A percentile compares a stretch with the other conserved stretches of the same genome.
Conservation (phyloP, 495 filamentous ascomycete genomes). For the Thozetella sp. region DNA sequence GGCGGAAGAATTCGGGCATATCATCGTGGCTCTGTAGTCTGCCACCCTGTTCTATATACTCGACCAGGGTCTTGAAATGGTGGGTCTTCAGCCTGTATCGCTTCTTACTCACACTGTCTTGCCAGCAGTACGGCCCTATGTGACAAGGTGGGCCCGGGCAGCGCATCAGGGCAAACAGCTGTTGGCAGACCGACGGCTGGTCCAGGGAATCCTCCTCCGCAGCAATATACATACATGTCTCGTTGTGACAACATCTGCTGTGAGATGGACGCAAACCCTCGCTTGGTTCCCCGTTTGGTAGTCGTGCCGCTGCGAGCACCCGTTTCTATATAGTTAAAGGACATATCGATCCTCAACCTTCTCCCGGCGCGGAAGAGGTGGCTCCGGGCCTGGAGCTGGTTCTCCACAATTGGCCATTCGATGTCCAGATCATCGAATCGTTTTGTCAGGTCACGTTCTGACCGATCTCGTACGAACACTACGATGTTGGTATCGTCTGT, state of each 20-base stretch:
- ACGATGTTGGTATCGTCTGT: conserved; percentile 21
- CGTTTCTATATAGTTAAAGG: conserved; percentile 17
- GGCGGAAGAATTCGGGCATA: conserved; percentile 20
- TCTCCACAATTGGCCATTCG: conserved; percentile 13
- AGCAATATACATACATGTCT: conserved; percentile 17
- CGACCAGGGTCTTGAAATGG: conserved; percentile 22
- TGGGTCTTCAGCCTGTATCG: conserved; percentile 29
- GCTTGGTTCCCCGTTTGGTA: conserved; percentile 1
- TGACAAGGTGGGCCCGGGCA: conserved; percentile 24
- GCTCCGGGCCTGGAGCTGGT: conserved; percentile 16
- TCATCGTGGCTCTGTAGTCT: conserved; percentile 24
- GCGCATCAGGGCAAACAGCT: conserved; percentile 30
- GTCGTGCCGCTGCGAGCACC: background rate
- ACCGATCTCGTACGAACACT: conserved; percentile 15
- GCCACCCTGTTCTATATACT: conserved; percentile 22
- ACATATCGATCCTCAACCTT: conserved; percentile 23
- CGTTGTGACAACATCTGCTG: conserved; percentile 5
- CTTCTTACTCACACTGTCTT: conserved; percentile 29
- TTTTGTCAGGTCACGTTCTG: conserved; percentile 15
- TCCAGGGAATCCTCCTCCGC: conserved; percentile 22
- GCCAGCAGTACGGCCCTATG: conserved; percentile 28
- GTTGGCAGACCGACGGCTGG: conserved; percentile 19
- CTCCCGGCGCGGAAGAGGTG: conserved; percentile 18
- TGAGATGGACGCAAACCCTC: conserved; percentile 3
- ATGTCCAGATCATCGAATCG: conserved; percentile 18